Base-by-base conservation (phyloP, 805 yeast genomes). In the Candida pseudoglaebosa region DNA sequence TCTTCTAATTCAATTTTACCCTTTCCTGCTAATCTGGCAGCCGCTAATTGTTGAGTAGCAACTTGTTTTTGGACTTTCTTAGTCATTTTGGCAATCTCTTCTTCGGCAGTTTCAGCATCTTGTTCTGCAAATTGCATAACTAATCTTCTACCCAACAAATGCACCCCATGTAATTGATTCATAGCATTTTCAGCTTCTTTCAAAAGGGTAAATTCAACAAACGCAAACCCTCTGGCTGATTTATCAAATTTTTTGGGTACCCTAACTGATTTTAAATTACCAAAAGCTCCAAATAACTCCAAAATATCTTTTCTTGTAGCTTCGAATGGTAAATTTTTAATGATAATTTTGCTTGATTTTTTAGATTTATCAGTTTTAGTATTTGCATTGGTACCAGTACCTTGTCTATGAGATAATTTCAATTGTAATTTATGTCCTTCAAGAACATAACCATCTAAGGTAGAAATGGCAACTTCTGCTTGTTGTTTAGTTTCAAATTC, bases 271-370 rank as follows among this genome's bases (percentile, higher is more conserved):
- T 90, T 87, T 54, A 93, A 71, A 63, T 86, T 90, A 42, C 99
- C 99, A 66, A 91, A 93, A 1, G 98, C 82, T 42, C 93, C 89
- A 65, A 93, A 90, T 47, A 93, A 70, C 58, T 89, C 95, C 53
- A 86, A 80, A n/a, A 93, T 80, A 56, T 93, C 98, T 54, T 86
- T 84, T 64, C 96, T 80, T 2, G 93, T 75, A 15, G 97, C 90
- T 66, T 93, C 99, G 62, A 93, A 93, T 43, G 99, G 98, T 62
- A 93, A 77, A 67, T 93, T 93, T 81, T 93, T 93, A 61, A 93
- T 89, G 60, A 93, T 84, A 49, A 93, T 83, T 63, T 91, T 91
- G 46, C 80, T 72, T n/a, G 80, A 68, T 38, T 50, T 53, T 34
- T 57, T 55, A 12, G 57, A 49, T 15, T 50, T 48, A 12, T 55